Evolutionary conservation across 768 basidiomycete species (phyloP).

Genomic region (Boletellus sp.): DNA sequence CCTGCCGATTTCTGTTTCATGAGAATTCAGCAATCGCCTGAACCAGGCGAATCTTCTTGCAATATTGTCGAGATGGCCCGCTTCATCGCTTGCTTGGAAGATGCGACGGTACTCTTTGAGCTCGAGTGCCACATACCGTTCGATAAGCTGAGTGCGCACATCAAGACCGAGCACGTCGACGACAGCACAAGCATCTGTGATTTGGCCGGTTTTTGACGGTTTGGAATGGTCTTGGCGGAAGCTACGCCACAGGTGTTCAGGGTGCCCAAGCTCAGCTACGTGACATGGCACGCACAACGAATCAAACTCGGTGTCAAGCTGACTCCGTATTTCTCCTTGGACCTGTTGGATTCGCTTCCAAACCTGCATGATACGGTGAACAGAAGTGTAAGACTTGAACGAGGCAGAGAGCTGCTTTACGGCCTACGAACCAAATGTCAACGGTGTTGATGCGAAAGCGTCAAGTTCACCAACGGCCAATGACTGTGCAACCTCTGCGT

Average conservation of each 20-base stretch:
- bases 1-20: constrained; percentile 82
- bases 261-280: background rate
- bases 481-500: constrained; percentile 79
- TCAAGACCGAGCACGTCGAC: constrained; percentile 87
- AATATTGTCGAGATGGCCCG: constrained; percentile 94
- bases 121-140: constrained; percentile 85
- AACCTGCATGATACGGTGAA: constrained; percentile 73
- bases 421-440: constrained; percentile 46
- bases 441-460: constrained; percentile 13
- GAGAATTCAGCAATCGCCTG: constrained; percentile 72
- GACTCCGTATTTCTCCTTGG: constrained; percentile 75
- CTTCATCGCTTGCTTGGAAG: constrained; percentile 90
- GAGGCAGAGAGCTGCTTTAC: constrained; percentile 80
- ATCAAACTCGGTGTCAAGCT: constrained; percentile 90
- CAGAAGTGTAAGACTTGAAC: constrained; percentile 75
- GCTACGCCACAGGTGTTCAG: constrained; percentile 37
- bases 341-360: constrained; percentile 78
- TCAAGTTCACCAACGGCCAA: constrained; percentile 53
- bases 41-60: constrained; percentile 96
- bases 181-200: constrained; percentile 83
- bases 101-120: constrained; percentile 95
- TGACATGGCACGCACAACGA: constrained; percentile 63
- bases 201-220: constrained; percentile 56
- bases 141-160: constrained; percentile 74
- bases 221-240: constrained; percentile 76